phyloP scores from a whole-genome alignment of 768 basidiomycete species.

The Xerocomellus intermedius region DNA sequence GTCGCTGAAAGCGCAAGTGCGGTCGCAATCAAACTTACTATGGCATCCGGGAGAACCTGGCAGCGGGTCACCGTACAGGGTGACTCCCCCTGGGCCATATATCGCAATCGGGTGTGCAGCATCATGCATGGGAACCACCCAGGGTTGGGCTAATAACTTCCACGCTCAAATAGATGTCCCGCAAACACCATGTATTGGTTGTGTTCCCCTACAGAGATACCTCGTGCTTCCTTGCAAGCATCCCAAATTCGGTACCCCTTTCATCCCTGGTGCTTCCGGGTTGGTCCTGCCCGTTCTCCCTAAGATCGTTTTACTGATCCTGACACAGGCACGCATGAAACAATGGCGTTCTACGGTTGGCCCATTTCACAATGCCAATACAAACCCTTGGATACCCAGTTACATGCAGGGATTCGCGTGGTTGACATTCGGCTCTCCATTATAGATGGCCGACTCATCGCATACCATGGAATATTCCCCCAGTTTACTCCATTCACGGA shows the following conservation, averaged over 20 bases:
- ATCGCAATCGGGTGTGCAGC: slow-evolving; percentile 48
- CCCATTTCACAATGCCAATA: slow-evolving; percentile 87
- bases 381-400: slow-evolving; percentile 58
- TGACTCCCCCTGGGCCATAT: slow-evolving; percentile 58
- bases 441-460: slow-evolving; percentile 57
- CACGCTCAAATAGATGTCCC: slow-evolving; percentile 40
- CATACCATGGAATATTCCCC: slow-evolving; percentile 80
- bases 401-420: slow-evolving; percentile 75
- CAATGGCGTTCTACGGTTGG: slow-evolving; percentile 82
- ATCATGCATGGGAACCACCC: not conserved
- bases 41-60: slow-evolving; percentile 42
- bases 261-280: slow-evolving; percentile 81
- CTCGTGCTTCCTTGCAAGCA: slow-evolving; percentile 52
- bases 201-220: slow-evolving; percentile 61
- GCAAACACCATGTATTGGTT: slow-evolving; percentile 45
- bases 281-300: slow-evolving; percentile 41
- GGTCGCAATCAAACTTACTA: slow-evolving; percentile 21
- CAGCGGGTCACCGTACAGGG: slow-evolving; percentile 40
- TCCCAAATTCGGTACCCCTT: slow-evolving; percentile 67
- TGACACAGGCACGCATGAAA: slow-evolving; percentile 11
- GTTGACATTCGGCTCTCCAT: slow-evolving; percentile 80
- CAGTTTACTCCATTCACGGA: slow-evolving; percentile 64
- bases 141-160: slow-evolving; percentile 4
- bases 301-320: not conserved
- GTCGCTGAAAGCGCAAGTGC: slow-evolving; percentile 4